phyloP scores from a whole-genome alignment of 2,329 filamentous ascomycete species.

The Blastomyces percursus region DNA sequence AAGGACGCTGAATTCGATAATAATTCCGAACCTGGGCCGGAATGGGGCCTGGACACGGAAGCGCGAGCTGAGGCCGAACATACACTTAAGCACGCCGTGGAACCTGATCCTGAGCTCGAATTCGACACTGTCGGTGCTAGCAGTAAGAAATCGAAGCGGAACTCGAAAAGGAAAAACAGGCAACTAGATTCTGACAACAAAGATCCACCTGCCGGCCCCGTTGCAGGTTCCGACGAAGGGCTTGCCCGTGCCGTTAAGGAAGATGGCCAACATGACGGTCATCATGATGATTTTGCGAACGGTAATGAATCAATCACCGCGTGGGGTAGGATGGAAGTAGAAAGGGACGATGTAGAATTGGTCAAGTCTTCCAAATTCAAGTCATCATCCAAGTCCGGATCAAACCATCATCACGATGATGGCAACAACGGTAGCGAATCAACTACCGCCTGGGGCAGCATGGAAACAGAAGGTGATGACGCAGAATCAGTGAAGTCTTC shows the following conservation, averaged over 20 bases:
- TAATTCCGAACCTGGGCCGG: background rate
- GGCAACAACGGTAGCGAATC: slow-evolving; percentile 14
- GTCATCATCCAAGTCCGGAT: slow-evolving; percentile 10
- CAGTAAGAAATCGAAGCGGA: slow-evolving; percentile 11
- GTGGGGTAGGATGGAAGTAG: slow-evolving; percentile 1
- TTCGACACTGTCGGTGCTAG: background rate
- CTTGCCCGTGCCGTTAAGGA: background rate
- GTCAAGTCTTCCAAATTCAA: slow-evolving; percentile 15
- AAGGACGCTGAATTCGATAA: background rate
- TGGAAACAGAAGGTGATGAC: slow-evolving; percentile 13
- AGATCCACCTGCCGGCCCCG: background rate
- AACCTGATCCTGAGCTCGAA: slow-evolving; percentile 7
- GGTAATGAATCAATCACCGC: slow-evolving; percentile 15
- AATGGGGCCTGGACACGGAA: background rate
- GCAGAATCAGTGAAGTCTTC: slow-evolving; percentile 18
- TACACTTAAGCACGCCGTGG: background rate
- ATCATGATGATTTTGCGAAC: slow-evolving; percentile 14
- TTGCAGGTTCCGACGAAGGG: too few species aligned
- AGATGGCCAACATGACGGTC: slow-evolving; percentile 2
- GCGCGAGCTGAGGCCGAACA: background rate
- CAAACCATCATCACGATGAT: slow-evolving; percentile 17
- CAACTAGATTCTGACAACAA: background rate
- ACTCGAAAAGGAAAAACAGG: slow-evolving; percentile 14
- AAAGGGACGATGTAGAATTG: slow-evolving; percentile 17
- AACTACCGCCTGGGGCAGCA: slow-evolving; percentile 1